Evolutionary conservation across 2,329 filamentous ascomycete species (phyloP).

Genomic region (Ramularia collo-cygni): DNA sequence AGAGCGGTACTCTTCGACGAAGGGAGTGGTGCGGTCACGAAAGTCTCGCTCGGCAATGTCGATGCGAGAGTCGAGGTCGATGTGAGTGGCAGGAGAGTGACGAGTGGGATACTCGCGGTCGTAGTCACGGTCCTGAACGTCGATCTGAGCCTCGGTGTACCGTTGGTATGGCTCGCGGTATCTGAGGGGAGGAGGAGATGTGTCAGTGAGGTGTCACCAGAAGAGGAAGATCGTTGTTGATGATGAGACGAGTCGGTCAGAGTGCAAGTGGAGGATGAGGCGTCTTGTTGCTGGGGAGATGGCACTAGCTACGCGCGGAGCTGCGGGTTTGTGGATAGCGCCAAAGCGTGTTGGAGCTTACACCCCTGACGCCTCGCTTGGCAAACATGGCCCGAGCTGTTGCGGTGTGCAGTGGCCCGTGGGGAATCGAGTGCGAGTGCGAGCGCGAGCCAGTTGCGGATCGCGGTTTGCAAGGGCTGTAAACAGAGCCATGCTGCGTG

Average conservation of each 20-base stretch:
- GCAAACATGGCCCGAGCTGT: too few relatives aligned
- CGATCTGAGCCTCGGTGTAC: constrained; percentile 59
- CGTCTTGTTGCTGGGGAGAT: constrained; percentile 24
- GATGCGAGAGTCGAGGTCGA: constrained; percentile 52
- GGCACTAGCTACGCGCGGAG: constrained; percentile 4
- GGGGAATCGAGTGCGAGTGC: too few relatives aligned
- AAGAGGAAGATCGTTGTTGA: constrained; percentile 4
- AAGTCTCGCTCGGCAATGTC: constrained; percentile 45
- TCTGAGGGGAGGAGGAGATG: constrained; percentile 31
- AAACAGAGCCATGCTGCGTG: neutral
- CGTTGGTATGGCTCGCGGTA: constrained; percentile 50
- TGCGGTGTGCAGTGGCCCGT: too few relatives aligned
- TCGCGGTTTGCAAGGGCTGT: too few relatives aligned
- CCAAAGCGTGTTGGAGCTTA: too few relatives aligned
- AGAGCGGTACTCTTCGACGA: constrained; percentile 34
- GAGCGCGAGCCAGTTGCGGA: too few relatives aligned
- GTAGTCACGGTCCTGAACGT: constrained; percentile 51
- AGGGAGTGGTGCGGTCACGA: constrained; percentile 34
- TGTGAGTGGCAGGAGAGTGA: constrained; percentile 43
- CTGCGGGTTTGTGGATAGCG: too few relatives aligned
- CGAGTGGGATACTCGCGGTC: constrained; percentile 43
- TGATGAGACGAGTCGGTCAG: constrained; percentile 20
- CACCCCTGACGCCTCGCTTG: too few relatives aligned
- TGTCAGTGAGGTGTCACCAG: constrained; percentile 13
- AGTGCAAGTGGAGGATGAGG: constrained; percentile 9